Conservation (phyloP, 2,329 filamentous ascomycete genomes). For the Alternaria sp. region DNA sequence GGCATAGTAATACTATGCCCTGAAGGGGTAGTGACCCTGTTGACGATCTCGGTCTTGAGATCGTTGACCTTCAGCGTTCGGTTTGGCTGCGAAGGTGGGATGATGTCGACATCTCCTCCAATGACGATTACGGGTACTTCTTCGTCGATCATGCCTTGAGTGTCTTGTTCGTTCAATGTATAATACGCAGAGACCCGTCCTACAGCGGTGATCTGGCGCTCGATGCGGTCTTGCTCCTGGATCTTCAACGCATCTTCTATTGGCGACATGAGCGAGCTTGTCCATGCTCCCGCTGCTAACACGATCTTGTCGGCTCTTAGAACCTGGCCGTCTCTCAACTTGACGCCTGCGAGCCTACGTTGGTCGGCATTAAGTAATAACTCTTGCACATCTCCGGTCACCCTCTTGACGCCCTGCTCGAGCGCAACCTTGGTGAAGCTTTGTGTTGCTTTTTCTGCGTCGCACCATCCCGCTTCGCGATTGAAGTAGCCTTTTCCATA, state of each 20-base stretch:
- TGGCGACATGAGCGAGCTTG: conserved; percentile 62
- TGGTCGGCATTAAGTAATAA: conserved; percentile 54
- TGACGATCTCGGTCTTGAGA: conserved; percentile 64
- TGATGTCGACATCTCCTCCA: conserved; percentile 57
- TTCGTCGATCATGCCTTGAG: conserved; percentile 54
- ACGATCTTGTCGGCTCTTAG: conserved; percentile 63
- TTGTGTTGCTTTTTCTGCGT: conserved; percentile 59
- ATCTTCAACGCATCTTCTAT: conserved; percentile 56
- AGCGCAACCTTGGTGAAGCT: conserved; percentile 57
- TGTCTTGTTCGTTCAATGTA: conserved; percentile 60
- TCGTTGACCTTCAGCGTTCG: conserved; percentile 68
- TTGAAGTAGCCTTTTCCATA: conserved; percentile 59
- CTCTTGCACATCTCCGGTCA: conserved; percentile 55
- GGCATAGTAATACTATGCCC: conserved; percentile 64
- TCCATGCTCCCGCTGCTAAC: conserved; percentile 66
- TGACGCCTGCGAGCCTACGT: conserved; percentile 55
- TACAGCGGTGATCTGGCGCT: conserved; percentile 65
- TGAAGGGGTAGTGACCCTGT: conserved; percentile 58
- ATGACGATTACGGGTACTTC: conserved; percentile 64
- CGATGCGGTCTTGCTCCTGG: conserved; percentile 57
- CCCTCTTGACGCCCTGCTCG: conserved; percentile 56
- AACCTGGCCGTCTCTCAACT: conserved; percentile 57
- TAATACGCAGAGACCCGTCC: conserved; percentile 68
- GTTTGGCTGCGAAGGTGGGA: conserved; percentile 59
- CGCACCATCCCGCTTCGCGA: conserved; percentile 62